Base-by-base conservation (phyloP, 768 basidiomycete species). In the Hygrocybe coccinea region DNA sequence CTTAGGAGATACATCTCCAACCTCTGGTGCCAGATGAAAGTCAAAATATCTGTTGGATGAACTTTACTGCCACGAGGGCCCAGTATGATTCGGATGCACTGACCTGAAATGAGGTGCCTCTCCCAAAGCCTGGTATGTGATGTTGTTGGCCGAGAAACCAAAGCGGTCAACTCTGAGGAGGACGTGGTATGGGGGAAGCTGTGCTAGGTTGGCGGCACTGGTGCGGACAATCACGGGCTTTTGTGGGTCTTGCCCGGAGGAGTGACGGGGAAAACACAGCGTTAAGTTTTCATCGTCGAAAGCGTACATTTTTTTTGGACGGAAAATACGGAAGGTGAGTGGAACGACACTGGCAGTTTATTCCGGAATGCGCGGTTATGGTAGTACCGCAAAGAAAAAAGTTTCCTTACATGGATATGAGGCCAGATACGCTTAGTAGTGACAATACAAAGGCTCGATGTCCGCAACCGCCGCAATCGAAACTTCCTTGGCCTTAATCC, bases 91-190 rank as follows among this genome's bases (percentile, higher is more conserved):
- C 10, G 29, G 29, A 24, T 3, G 22, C 3, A 41, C 68, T n/a
- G 45, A 77, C 79, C 77, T 67, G 55, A 79, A 80, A 53, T 79
- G 77, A 1, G 79, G 72, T 52, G 78, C 74, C 54, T 80, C 79
- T n/a, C 69, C 71, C 2, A 76, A 62, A 7, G 79, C 76, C 61
- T 87, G 84, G 64, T 87, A 87, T 14, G 86, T 85, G 17, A 87
- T 58, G 60, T 87, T 87, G 65, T 87, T 87, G 39, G 85, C 78
- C 25, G 84, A 85, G 65, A 83, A 87, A 3, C 86, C 86, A 62
- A 87, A 87, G 15, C 81, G 77, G 54, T 86, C 84, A 3, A 87
- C 79, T 52, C 71, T 73, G 55, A 86, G 71, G 14, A 85, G 62
- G 38, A 85, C 72, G 54, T 81, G 76, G 67, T 81, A 74, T 14